Percentiles rank a stretch among this genome's conserved stretches.
Conservation (phyloP, 2,329 filamentous ascomycete species). For the Tolypocladium endophyticum region DNA sequence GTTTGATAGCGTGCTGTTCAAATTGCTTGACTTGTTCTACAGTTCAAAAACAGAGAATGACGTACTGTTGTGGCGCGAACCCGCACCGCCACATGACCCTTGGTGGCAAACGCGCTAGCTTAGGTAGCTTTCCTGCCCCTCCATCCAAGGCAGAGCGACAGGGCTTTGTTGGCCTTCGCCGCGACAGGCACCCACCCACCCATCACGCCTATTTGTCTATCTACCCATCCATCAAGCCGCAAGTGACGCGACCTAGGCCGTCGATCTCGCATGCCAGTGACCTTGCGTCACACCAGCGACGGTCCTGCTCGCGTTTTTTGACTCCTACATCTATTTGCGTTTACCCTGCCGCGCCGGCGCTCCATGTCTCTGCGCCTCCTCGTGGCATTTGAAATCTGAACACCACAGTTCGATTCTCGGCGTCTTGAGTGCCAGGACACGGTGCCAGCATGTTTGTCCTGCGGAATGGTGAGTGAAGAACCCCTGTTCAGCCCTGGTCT, state of each 20-base stretch:
- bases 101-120: background rate
- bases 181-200: background rate
- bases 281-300: background rate
- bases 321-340: background rate
- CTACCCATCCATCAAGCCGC: background rate
- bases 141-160: background rate
- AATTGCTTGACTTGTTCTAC: background rate
- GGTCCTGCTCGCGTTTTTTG: background rate
- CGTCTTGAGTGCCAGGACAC: background rate
- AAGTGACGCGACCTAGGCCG: background rate
- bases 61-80: background rate
- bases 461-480: slow-evolving; percentile 28
- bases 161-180: background rate
- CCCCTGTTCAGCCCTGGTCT: background rate
- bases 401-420: background rate
- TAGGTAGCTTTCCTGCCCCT: background rate
- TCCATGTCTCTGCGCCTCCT: background rate
- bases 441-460: slow-evolving; percentile 28
- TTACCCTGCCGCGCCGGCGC: background rate
- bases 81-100: background rate
- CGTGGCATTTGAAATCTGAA: background rate
- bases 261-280: background rate
- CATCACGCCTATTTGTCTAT: background rate
- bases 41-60: background rate
- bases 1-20: too few relatives aligned